Base-by-base conservation (phyloP, 208 protist genomes). In the Crithidia thermophila region DNA sequence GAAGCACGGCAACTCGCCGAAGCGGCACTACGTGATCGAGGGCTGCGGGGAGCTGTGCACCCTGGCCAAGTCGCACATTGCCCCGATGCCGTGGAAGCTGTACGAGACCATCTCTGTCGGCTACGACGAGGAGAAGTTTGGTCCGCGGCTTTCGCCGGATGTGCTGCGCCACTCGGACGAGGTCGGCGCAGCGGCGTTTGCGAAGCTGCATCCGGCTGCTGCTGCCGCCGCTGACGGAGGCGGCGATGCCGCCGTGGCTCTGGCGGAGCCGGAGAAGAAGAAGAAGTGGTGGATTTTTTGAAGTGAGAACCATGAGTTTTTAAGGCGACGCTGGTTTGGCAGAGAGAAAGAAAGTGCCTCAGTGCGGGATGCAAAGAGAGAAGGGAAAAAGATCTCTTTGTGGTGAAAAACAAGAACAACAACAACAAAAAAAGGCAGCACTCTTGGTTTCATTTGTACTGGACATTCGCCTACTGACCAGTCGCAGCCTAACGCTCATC, bases 41-140 rank as follows among this genome's bases (percentile, higher is more conserved):
- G 84, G 85, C 34, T 96, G 90, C 68, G 90, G 90, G 30, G 87
- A 96, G 69, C 67, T 96, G 52, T 96, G 90, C 77, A 96, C 90
- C 11, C 60, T 96, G 46, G 90, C 87, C 53, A 93, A 93, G 73
- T 88, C 82, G 51, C 82, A 93, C 60, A 82, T 96, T 23, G 60
- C 78, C 21, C 85, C 88, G 23, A 92, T 96, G 77, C 90, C 90
- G 47, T 96, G 90, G 88, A 82, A 87, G 49, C 70, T 94, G 40
- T 94, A 92, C 63, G 78, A 93, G 58, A 72, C 61, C 46, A 64
- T 96, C 37, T 94, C 88, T 13, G 21, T 62, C 1, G 90, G 88
- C 13, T 94, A 93, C 73, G 88, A 96, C 49, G 86, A 87, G 51
- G 85, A 95, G 58, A 89, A 88, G 56, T 95, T 93, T 61, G 90